These are phyloP conservation scores for Aspergillus ellipticus DNA, from an alignment of 495 filamentous ascomycete genomes.

Conservation along the genomic window DNA sequence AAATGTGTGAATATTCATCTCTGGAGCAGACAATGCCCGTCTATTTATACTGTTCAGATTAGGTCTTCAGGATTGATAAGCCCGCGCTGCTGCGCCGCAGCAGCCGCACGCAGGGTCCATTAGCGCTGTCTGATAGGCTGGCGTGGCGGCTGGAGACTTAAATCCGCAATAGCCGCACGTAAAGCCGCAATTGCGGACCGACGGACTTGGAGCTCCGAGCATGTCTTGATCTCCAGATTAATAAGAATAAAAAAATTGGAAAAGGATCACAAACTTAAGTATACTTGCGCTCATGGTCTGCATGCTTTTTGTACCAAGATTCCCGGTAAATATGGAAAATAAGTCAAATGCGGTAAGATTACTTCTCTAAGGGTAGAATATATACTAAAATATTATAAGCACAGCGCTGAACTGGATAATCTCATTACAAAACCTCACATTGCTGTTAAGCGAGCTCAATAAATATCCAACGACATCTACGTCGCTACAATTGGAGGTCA, in stretches of 20 bases:
- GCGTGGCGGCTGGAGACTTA: slow-evolving; percentile 13
- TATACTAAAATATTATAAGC: background rate
- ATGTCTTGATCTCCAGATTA: slow-evolving; percentile 6
- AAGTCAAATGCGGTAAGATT: background rate
- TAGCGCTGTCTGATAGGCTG: slow-evolving; percentile 3
- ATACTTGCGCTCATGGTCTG: too few relatives aligned
- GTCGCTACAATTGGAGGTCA: slow-evolving; percentile 17
- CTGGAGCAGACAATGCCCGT: slow-evolving; percentile 8
- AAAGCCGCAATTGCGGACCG: slow-evolving; percentile 15
- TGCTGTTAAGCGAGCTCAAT: background rate
- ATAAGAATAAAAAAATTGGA: slow-evolving; percentile 9
- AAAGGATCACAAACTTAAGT: too few relatives aligned
- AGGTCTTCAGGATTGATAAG: too few relatives aligned
- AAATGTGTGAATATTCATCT: slow-evolving; percentile 1
- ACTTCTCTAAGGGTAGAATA: background rate
- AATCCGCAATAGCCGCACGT: slow-evolving; percentile 27
- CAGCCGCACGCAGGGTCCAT: slow-evolving; percentile 6
- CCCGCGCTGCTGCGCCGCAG: slow-evolving; percentile 17
- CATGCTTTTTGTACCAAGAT: too few relatives aligned
- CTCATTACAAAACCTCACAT: background rate
- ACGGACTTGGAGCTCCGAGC: slow-evolving; percentile 6
- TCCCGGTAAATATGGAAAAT: background rate
- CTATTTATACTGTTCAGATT: slow-evolving; percentile 26
- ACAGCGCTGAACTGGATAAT: background rate
- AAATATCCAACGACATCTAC: background rate